These are phyloP conservation scores for Sicyos edulis DNA, from an alignment of 306 rosid species.

Conservation along the genomic window DNA sequence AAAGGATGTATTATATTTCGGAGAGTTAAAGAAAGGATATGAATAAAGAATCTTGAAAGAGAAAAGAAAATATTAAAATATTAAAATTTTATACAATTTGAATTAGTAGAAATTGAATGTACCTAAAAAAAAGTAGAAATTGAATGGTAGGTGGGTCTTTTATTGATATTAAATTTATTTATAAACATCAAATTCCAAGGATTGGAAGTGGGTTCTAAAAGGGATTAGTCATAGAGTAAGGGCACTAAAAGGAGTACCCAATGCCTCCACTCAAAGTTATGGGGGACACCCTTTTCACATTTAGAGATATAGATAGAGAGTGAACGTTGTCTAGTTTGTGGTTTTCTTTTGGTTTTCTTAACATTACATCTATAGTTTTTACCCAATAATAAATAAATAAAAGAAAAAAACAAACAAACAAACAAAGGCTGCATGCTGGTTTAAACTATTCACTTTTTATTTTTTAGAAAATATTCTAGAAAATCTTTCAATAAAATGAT, in stretches of 20 bases:
- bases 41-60: neutral
- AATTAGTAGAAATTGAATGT: no score
- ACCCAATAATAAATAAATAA: no score
- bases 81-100: neutral
- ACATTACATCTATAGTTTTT: neutral
- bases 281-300: conserved; percentile 2
- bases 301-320: neutral
- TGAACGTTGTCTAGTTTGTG: neutral
- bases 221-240: conserved; percentile 19
- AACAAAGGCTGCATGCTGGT: no score
- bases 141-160: neutral
- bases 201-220: conserved; percentile 23
- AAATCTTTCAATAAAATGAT: no score
- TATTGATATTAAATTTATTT: neutral
- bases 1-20: no score
- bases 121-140: neutral
- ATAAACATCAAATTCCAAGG: neutral
- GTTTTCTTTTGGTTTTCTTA: neutral
- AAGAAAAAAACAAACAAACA: no score
- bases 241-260: conserved; percentile 11
- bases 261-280: conserved; percentile 12
- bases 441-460: no score
- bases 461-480: no score
- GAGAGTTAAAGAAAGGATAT: neutral
- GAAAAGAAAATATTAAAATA: neutral